phyloP scores from a whole-genome alignment of 257 asterid genomes.

The Fraxinus excelsior region DNA sequence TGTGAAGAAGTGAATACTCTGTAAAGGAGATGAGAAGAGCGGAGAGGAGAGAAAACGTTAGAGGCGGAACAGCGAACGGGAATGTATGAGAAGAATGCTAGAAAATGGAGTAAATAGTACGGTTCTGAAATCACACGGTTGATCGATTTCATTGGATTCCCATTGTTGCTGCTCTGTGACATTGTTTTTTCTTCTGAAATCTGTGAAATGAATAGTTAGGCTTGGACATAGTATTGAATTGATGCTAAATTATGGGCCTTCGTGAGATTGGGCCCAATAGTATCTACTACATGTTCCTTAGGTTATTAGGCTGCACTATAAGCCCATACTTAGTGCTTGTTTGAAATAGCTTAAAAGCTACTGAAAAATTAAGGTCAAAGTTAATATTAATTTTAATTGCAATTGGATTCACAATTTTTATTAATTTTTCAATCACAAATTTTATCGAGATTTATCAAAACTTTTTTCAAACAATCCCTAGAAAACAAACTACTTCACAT shows the following conservation, averaged over 20 bases:
- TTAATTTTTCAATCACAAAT: too few relatives aligned
- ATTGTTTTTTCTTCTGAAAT: constrained; percentile 23
- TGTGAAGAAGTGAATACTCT: constrained; percentile 44
- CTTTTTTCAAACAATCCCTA: too few relatives aligned
- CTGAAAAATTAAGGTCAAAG: too few relatives aligned
- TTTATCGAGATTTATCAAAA: too few relatives aligned
- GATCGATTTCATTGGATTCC: constrained; percentile 45
- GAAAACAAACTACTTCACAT: too few relatives aligned
- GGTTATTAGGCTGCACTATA: neutral
- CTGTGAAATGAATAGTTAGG: neutral
- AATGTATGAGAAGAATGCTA: constrained; percentile 78
- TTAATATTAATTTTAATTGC: too few relatives aligned
- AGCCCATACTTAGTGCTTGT: neutral
- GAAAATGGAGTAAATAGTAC: constrained; percentile 63
- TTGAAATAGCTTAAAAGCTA: too few relatives aligned
- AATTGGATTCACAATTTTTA: too few relatives aligned
- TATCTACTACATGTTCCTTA: neutral
- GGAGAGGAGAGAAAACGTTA: constrained; percentile 52
- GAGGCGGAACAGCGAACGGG: constrained; percentile 74
- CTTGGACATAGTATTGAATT: neutral
- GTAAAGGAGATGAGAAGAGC: constrained; percentile 67
- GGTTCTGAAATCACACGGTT: constrained; percentile 70
- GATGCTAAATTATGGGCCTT: neutral
- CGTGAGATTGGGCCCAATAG: neutral
- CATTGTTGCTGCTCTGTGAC: constrained; percentile 35